Conservation (phyloP, 768 basidiomycete species). For the Amyloporia xantha region DNA sequence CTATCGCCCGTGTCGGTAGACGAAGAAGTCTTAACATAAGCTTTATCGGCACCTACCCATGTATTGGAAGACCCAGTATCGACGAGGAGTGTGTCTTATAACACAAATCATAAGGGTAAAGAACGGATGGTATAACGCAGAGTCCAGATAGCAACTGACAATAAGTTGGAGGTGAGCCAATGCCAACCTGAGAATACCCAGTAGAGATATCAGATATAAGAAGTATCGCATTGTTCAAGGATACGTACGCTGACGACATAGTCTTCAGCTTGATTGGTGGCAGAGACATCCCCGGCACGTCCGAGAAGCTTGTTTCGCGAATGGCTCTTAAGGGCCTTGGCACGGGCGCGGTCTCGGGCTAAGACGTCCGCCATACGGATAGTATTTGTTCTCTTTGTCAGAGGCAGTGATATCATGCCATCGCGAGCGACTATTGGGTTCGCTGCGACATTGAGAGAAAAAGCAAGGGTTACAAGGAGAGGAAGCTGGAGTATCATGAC, state of each 20-base stretch:
- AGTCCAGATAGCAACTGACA: conserved; percentile 6
- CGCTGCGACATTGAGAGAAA: conserved; percentile 18
- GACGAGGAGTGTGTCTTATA: conserved; percentile 14
- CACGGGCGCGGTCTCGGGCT: conserved; percentile 44
- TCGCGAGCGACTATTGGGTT: conserved; percentile 19
- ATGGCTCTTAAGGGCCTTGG: conserved; percentile 34
- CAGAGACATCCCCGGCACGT: conserved; percentile 23
- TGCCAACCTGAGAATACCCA: conserved; percentile 12
- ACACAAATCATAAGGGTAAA: not conserved
- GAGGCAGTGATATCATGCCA: conserved; percentile 32
- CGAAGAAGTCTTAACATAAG: conserved; percentile 15
- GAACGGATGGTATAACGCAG: not conserved
- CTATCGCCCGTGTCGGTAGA: conserved; percentile 37
- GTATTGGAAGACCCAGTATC: conserved; percentile 22
- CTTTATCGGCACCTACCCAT: conserved; percentile 18
- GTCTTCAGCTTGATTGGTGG: conserved; percentile 35
- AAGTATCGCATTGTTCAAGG: not conserved
- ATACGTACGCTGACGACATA: conserved; percentile 29
- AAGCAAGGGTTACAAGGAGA: conserved; percentile 18
- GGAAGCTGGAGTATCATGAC: conserved; percentile 11
- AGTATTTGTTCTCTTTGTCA: conserved; percentile 49
- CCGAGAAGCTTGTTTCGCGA: conserved; percentile 28
- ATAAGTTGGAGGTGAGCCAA: conserved; percentile 18
- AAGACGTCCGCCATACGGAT: conserved; percentile 43
- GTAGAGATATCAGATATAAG: not conserved